Percentiles rank a stretch among this genome's conserved stretches.
Evolutionary conservation across 2,329 filamentous ascomycete genomes (phyloP).

Genomic region (Tolypocladium capitatum): DNA sequence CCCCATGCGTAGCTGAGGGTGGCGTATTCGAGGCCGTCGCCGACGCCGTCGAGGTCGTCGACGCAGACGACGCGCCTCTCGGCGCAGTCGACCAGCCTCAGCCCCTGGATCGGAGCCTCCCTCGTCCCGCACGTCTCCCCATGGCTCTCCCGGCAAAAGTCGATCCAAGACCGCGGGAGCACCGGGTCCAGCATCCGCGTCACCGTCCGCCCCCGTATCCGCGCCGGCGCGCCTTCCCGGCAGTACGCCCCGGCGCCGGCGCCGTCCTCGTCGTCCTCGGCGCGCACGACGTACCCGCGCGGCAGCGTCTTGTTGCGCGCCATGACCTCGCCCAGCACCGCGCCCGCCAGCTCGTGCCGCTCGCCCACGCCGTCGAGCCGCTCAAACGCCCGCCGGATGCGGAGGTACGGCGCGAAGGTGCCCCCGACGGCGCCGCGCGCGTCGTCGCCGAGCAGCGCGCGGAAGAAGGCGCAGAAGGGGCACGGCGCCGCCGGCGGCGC

Average conservation of each 20-base stretch:
- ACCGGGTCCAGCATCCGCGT: slow-evolving; percentile 14
- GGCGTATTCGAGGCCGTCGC: slow-evolving; percentile 14
- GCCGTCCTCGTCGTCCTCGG: slow-evolving; percentile 10
- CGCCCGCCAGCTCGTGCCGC: slow-evolving; percentile 21
- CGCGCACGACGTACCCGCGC: slow-evolving; percentile 22
- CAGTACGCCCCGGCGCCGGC: slow-evolving; percentile 11
- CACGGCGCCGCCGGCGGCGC: not conserved
- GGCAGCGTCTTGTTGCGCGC: slow-evolving; percentile 22
- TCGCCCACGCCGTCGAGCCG: slow-evolving; percentile 19
- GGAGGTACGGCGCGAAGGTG: slow-evolving; percentile 24
- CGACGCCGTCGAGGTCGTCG: slow-evolving; percentile 12
- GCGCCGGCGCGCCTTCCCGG: slow-evolving; percentile 5
- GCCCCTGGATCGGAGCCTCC: slow-evolving; percentile 10
- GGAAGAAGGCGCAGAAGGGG: slow-evolving; percentile 20
- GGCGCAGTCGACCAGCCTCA: slow-evolving; percentile 20
- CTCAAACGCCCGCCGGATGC: slow-evolving; percentile 25
- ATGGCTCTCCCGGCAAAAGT: slow-evolving; percentile 20
- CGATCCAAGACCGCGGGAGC: slow-evolving; percentile 20
- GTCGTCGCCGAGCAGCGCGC: slow-evolving; percentile 19
- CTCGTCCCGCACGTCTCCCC: slow-evolving; percentile 10
- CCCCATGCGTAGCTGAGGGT: slow-evolving; percentile 24
- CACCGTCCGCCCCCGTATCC: slow-evolving; percentile 19
- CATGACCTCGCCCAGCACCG: slow-evolving; percentile 22
- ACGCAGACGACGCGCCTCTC: slow-evolving; percentile 15
- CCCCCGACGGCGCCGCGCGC: slow-evolving; percentile 10